Evolutionary conservation across 805 yeast genomes (phyloP).

Genomic region (Yarrowia sp.): DNA sequence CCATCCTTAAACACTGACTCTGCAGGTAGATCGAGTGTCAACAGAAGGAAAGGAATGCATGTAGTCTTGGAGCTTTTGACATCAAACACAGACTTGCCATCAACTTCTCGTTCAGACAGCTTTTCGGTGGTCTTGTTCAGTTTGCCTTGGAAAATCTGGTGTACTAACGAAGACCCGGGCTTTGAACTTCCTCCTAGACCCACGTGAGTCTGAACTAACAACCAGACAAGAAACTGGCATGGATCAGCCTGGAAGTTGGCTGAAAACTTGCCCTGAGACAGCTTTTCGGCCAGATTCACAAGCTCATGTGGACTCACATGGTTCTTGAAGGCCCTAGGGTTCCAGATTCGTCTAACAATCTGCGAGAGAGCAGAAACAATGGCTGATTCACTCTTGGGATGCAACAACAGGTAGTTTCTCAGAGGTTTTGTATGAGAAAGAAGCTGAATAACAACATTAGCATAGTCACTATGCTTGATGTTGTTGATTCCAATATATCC

Average conservation of each 20-base stretch:
- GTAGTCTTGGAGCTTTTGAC: constrained; percentile 42
- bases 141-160: constrained; percentile 61
- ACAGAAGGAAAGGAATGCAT: constrained; percentile 56
- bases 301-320: constrained; percentile 76
- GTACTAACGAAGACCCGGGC: constrained; percentile 47
- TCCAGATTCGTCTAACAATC: constrained; percentile 65
- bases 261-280: constrained; percentile 56
- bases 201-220: constrained; percentile 58
- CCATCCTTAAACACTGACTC: constrained; percentile 63
- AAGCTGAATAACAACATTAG: constrained; percentile 64
- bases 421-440: constrained; percentile 62
- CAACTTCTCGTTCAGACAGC: constrained; percentile 45
- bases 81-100: constrained; percentile 44
- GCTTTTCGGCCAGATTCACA: constrained; percentile 56
- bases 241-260: constrained; percentile 58
- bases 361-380: constrained; percentile 5
- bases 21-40: constrained; percentile 68
- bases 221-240: constrained; percentile 64
- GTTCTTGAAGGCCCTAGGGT: constrained; percentile 60
- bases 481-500: constrained; percentile 74
- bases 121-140: constrained; percentile 51
- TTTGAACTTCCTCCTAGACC: constrained; percentile 47
- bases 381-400: constrained; percentile 2
- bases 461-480: constrained; percentile 58
- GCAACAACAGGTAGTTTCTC: constrained; percentile 56